A percentile compares a stretch with the other conserved stretches of the same genome.
phyloP scores from a whole-genome alignment of 106 monocot species.

The Dioscorea dumetorum region DNA sequence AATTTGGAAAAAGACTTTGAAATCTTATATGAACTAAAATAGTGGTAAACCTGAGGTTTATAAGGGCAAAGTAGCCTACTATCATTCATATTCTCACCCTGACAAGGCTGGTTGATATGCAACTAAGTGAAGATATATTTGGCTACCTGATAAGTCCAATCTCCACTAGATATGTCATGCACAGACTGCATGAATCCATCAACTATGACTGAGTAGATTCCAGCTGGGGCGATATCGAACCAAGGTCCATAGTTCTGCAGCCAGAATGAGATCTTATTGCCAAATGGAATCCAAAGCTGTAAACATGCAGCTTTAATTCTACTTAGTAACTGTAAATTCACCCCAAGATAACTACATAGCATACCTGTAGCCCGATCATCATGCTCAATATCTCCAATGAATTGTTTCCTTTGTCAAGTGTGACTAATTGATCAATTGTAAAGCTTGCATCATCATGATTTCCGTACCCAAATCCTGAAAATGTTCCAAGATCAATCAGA shows the following conservation, averaged over 20 bases:
- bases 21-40: no score
- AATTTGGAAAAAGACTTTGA: no score
- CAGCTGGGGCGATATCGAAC: constrained; percentile 22
- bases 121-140: no score
- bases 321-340: no score
- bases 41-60: no score
- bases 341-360: background rate
- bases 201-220: constrained; percentile 13
- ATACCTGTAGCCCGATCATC: constrained; percentile 29
- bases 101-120: no score
- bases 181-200: background rate
- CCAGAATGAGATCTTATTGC: background rate
- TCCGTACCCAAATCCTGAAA: constrained; percentile 24
- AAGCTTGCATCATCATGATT: constrained; percentile 32
- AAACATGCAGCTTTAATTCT: no score
- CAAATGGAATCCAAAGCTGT: background rate
- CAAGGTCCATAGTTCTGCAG: constrained; percentile 28
- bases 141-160: constrained; percentile 30
- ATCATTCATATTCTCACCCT: no score
- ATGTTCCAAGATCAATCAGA: no score
- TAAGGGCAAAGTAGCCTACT: no score
- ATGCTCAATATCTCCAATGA: constrained; percentile 25
- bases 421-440: constrained; percentile 11
- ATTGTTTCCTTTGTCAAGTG: constrained; percentile 16
- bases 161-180: constrained; percentile 9